Conservation (phyloP, 805 yeast genomes). For the Suhomyces sp. region DNA sequence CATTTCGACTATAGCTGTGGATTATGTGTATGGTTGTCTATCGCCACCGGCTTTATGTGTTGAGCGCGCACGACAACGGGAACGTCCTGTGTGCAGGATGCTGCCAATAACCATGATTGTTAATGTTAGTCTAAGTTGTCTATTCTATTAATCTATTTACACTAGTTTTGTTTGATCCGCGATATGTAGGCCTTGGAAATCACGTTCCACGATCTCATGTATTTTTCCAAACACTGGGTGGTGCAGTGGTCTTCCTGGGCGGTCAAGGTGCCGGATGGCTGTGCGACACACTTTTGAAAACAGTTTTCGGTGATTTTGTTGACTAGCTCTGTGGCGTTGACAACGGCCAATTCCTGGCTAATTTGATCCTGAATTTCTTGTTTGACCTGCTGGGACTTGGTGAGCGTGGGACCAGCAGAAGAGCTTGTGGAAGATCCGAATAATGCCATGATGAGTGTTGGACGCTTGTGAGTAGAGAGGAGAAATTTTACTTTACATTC, state of each 20-base stretch:
- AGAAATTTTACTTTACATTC: background rate
- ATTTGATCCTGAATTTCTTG: slow-evolving; percentile 67
- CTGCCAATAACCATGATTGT: no score
- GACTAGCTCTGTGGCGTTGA: slow-evolving; percentile 84
- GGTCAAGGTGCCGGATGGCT: slow-evolving; percentile 53
- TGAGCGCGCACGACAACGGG: slow-evolving; percentile 6
- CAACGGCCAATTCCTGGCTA: slow-evolving; percentile 82
- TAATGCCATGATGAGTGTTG: slow-evolving; percentile 11
- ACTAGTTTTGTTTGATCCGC: slow-evolving; percentile 59
- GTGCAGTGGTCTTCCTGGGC: slow-evolving; percentile 64
- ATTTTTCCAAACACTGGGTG: slow-evolving; percentile 76
- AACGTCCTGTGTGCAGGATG: background rate
- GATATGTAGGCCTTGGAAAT: slow-evolving; percentile 73
- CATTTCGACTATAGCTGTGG: slow-evolving; percentile 13
- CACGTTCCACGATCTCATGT: slow-evolving; percentile 88
- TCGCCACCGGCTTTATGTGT: slow-evolving; percentile 1
- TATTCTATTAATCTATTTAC: background rate
- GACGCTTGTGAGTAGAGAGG: background rate
- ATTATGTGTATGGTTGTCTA: background rate
- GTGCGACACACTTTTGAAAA: slow-evolving; percentile 69
- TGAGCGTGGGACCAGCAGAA: background rate
- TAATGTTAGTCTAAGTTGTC: background rate
- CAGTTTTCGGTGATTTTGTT: slow-evolving; percentile 84
- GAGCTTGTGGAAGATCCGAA: slow-evolving; percentile 12
- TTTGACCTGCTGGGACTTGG: slow-evolving; percentile 46